Evolutionary conservation across 108 stramenopile genomes (phyloP).

Genomic region (Conticribra weissflogii): DNA sequence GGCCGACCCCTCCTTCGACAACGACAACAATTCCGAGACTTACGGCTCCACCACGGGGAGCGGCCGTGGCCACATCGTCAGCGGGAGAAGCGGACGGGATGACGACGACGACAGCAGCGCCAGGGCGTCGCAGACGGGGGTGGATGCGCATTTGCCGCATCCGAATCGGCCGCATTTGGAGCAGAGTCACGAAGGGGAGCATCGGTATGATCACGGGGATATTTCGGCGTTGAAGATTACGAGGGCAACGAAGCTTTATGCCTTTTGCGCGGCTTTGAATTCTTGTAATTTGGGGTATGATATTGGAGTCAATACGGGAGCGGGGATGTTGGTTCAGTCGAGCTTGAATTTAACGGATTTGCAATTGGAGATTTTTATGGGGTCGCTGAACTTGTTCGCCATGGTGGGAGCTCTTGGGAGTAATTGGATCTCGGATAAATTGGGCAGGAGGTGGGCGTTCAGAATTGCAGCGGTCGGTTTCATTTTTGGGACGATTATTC

Average conservation of each 20-base stretch:
- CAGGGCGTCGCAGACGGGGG: constrained; percentile 22
- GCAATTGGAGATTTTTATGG: constrained; percentile 77
- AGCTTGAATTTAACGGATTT: constrained; percentile 61
- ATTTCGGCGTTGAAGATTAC: constrained; percentile 30
- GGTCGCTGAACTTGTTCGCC: constrained; percentile 71
- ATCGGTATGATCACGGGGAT: constrained; percentile 38
- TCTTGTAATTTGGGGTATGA: constrained; percentile 83
- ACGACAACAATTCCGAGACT: background rate
- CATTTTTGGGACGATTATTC: constrained; percentile 68
- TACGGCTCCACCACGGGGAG: constrained; percentile 14
- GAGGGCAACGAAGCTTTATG: constrained; percentile 42
- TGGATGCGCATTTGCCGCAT: constrained; percentile 42
- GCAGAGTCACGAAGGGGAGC: constrained; percentile 51
- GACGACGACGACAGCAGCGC: background rate
- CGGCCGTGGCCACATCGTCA: background rate
- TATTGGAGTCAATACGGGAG: constrained; percentile 63
- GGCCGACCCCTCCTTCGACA: constrained; percentile 3
- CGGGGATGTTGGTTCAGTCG: constrained; percentile 56
- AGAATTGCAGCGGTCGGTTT: constrained; percentile 69
- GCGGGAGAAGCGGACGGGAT: no score
- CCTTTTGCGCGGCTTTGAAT: constrained; percentile 83
- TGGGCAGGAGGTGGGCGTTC: constrained; percentile 73
- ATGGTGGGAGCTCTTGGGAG: constrained; percentile 73
- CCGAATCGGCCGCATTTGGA: constrained; percentile 16
- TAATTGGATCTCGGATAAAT: constrained; percentile 63